Evolutionary conservation across 2,329 filamentous ascomycete genomes (phyloP), one percentile per base, ranked within the genome.

Genomic region (Ophiostoma sp.): DNA sequence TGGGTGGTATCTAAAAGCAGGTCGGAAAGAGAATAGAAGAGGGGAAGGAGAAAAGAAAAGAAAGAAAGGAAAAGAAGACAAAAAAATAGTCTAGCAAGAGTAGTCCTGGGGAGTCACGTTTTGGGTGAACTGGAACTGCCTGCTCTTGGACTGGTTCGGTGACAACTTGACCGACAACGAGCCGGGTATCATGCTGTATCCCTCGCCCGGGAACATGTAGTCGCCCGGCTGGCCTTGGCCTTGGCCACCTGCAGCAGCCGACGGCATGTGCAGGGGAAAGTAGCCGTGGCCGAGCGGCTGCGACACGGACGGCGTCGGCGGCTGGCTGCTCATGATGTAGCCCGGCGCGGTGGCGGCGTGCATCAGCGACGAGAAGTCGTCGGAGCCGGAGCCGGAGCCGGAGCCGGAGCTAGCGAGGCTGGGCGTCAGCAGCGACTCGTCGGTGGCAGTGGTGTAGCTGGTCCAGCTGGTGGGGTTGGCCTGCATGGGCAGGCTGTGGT

Each of bases 181-280:
- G 8, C 31, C 31, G 13, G 60, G 33, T 11, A 78, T 77, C 71
- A 75, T 78, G 35, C 79, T 78, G 35, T 79, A 79, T 36, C 78
- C 79, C 48, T 82, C 79, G 60, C 82, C 80, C 5, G 85, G 81
- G 80, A 85, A 86, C 74, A 83, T 82, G 74, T 84, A 86, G 72
- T 86, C 84, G 20, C 81, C 76, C 20, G n/a, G 33, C 41, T 44
- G 44, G 44, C 44, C 13, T 4, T 10, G 36, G 36, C 11, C 8
- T 1, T 15, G 39, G 39, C 15, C 39, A 27, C 27, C 27, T 23
- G 52, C 10, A 10, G 54, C 54, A 7, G n/a, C 23, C 13, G 8
- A 10, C 4, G 54, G 54, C 54, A 60, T 60, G 23, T 17, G 54
- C 23, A 60, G 54, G 54, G 17, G 17, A 68, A 80, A 81, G 67